Conservation (phyloP, 495 filamentous ascomycete species). For the Hypoxylon subgilvum region DNA sequence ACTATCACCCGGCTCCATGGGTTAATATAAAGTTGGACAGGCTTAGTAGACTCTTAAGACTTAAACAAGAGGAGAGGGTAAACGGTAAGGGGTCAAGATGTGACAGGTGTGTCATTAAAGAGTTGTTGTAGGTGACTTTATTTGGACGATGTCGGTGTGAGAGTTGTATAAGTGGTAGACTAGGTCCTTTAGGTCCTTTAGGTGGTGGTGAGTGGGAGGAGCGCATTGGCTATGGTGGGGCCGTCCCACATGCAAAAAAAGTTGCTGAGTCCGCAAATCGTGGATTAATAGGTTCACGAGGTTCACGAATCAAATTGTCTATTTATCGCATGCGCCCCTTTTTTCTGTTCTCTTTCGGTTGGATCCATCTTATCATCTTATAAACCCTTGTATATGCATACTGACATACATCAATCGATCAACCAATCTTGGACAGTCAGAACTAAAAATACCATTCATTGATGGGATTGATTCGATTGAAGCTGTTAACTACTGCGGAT, state of each 20-base stretch:
- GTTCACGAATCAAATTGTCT: constrained; percentile 15
- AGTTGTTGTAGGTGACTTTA: constrained; percentile 10
- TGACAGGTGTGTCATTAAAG: constrained; percentile 23
- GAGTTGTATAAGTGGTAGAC: no score
- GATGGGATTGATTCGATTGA: not conserved
- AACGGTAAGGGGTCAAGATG: not conserved
- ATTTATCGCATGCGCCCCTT: constrained; percentile 6
- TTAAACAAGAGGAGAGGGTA: not conserved
- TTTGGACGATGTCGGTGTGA: constrained; percentile 26
- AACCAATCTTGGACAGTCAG: no score
- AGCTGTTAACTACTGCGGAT: no score
- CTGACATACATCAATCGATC: no score
- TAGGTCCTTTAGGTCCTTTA: no score
- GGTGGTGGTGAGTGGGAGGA: constrained; percentile 3
- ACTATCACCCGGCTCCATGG: constrained; percentile 17
- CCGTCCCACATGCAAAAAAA: constrained; percentile 35
- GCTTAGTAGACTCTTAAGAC: no score
- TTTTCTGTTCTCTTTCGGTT: constrained; percentile 5
- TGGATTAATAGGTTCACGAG: constrained; percentile 15
- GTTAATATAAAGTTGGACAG: not conserved
- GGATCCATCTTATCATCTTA: not conserved
- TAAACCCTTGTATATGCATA: not conserved
- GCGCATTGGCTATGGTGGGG: constrained; percentile 15
- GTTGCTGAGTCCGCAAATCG: constrained; percentile 25
- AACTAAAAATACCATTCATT: not conserved